Base-by-base conservation (phyloP, 192 early-diverging fungal species). In the Coemansia biformis region DNA sequence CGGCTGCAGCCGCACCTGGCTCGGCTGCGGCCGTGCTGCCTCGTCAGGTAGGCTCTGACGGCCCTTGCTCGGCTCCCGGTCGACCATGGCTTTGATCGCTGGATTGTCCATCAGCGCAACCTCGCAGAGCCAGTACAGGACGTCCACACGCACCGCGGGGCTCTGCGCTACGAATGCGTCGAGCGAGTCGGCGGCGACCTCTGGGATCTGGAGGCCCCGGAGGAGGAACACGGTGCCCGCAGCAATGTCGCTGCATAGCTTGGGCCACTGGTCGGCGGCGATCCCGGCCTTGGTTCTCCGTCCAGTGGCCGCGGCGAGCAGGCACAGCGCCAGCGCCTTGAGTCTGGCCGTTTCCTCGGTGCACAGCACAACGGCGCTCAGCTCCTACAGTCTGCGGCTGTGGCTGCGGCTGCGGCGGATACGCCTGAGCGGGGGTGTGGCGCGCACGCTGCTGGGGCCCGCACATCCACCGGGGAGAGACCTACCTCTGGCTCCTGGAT, bases 401-500 rank as follows among this genome's bases (percentile, higher is more conserved):
- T 38, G 37, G 9, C 37, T 38, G 37, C 19, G 37, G 19, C 19
- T 38, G 37, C 19, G 16, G 37, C 37, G 37, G n/a, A n/a, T n/a
- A n/a, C n/a, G n/a, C n/a, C n/a, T n/a, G n/a, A n/a, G n/a, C n/a
- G n/a, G n/a, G n/a, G n/a, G n/a, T n/a, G n/a, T n/a, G n/a, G n/a
- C n/a, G 35, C 12, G 10, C 2, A 17, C 19, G 37, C 8, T 15
- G 16, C 19, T 5, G 32, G 11, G 32, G 4, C 4, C 11, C 8
- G 11, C 8, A 8, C 32, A 2, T 3, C 14, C 5, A 15, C 40
- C 1, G n/a, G 3, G 18, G 21, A 22, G 10, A 9, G 8, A 24
- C 41, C 35, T 72, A 72, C 68, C 68, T 73, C 69, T 37, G 69
- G 69, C 45, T 73, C 69, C 7, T 38, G 36, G 49, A 65, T 61